Evolutionary conservation across 139 green algal genomes (phyloP).

Genomic region (Micractinium conductrix): DNA sequence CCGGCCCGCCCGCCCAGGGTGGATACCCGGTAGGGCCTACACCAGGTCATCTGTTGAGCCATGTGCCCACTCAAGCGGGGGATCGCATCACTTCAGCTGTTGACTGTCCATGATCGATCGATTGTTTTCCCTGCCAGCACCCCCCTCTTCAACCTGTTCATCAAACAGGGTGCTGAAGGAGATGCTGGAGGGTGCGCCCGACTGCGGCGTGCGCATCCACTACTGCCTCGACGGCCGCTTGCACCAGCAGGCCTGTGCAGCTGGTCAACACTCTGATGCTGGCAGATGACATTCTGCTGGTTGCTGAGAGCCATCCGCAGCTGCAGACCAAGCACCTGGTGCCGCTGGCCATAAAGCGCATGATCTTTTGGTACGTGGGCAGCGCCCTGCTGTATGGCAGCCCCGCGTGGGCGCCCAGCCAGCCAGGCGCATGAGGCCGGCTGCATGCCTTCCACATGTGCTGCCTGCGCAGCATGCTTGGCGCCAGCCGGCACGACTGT

Average conservation of each 20-base stretch:
- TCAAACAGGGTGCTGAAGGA: background rate
- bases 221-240: background rate
- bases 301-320: background rate
- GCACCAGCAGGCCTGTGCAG: background rate
- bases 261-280: conserved; percentile 12
- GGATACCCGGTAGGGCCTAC: too few relatives aligned
- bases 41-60: too few relatives aligned
- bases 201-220: background rate
- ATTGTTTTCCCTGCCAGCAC: conserved; percentile 1
- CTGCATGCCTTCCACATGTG: too few relatives aligned
- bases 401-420: background rate
- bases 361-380: background rate
- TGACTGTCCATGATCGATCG: too few relatives aligned
- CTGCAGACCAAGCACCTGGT: background rate
- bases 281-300: conserved; percentile 34
- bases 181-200: background rate
- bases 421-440: too few relatives aligned
- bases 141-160: conserved; percentile 19
- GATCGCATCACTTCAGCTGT: too few relatives aligned
- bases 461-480: background rate
- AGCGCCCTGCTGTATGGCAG: background rate
- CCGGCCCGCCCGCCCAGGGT: too few relatives aligned
- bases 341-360: background rate
- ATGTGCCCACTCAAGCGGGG: too few relatives aligned
- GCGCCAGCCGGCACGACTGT: background rate